phyloP scores from a whole-genome alignment of 2,329 filamentous ascomycete species.

The Alternaria sp. region DNA sequence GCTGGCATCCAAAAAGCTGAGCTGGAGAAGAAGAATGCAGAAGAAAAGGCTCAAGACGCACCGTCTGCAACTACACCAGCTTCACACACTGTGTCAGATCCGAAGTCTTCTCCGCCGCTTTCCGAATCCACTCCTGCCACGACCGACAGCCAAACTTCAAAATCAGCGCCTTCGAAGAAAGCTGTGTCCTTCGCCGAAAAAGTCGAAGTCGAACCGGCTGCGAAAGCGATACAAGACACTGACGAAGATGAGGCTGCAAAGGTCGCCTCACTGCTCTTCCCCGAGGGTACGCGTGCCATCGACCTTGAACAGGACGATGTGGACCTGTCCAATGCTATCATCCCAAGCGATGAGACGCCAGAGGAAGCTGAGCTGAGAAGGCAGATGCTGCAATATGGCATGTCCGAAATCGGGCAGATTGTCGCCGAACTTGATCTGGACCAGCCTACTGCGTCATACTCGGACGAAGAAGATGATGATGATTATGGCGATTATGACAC shows the following conservation, averaged over 20 bases:
- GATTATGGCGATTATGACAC: constrained; percentile 53
- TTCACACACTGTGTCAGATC: background rate
- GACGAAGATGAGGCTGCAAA: constrained; percentile 43
- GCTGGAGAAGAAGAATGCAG: constrained; percentile 25
- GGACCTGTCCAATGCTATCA: constrained; percentile 59
- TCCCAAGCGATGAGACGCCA: constrained; percentile 77
- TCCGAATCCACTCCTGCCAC: background rate
- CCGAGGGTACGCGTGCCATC: constrained; percentile 50
- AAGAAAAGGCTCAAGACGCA: background rate
- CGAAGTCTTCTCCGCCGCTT: background rate
- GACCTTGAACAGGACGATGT: constrained; percentile 56
- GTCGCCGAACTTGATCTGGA: constrained; percentile 92
- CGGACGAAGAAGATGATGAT: constrained; percentile 58
- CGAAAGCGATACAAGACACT: constrained; percentile 1
- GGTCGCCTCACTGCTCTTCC: constrained; percentile 41
- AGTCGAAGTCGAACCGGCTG: constrained; percentile 54
- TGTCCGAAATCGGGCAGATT: constrained; percentile 88
- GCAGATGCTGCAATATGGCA: constrained; percentile 89
- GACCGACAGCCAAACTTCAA: background rate
- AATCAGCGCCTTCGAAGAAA: constrained; percentile 56
- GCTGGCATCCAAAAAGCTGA: constrained; percentile 67
- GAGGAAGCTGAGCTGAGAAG: constrained; percentile 83
- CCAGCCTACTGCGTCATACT: constrained; percentile 63
- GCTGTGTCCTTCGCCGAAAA: constrained; percentile 71
- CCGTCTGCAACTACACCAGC: background rate